Evolutionary conservation across 1,139 yeast species (phyloP), one percentile per base, ranked within the genome.

Genomic region (Debaryomycetaceae sp.): DNA sequence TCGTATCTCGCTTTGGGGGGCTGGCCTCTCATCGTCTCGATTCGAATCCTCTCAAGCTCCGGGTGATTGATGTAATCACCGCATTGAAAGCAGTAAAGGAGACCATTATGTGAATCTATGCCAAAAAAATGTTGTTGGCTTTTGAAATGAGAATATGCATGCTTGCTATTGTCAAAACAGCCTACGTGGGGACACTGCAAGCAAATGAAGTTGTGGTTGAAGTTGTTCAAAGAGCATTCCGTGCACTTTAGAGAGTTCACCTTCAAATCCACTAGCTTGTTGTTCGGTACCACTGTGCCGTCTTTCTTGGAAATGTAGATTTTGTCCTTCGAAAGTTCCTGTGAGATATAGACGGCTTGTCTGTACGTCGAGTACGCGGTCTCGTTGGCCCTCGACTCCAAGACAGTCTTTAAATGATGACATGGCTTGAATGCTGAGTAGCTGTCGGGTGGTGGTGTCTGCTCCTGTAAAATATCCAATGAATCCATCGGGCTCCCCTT

Each of bases 181-280:
- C 96, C 96, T 44, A 86, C 81, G 57, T 80, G 83, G 1, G 93
- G 85, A 60, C 97, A 90, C 58, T 88, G 95, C 40, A 90, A 66
- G 64, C 97, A 90, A 33, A 73, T 69, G 68, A 86, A 78, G 53
- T 78, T 81, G 33, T 78, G 73, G 43, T 78, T 66, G 49, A 80
- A 77, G 48, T 72, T 65, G 49, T 67, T 66, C 36, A 70, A 57
- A 29, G 67, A 59, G 53, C 87, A 82, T 36, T 72, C 78, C 23
- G 76, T 63, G 56, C 87, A 81, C 49, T 66, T 68, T 39, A 80
- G 60, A 3, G 81, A 72, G 40, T 63, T 65, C 1, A 75, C 56
- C 54, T 75, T 75, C 46, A 75, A 60, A 34, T 60, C 63, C 40
- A 66, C 54, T 39, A 81, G 57, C 45, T 68, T 65, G 9, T 54